These are phyloP conservation scores for Tolypocladium sp. DNA, from an alignment of 2,329 filamentous ascomycete species.

Conservation along the genomic window DNA sequence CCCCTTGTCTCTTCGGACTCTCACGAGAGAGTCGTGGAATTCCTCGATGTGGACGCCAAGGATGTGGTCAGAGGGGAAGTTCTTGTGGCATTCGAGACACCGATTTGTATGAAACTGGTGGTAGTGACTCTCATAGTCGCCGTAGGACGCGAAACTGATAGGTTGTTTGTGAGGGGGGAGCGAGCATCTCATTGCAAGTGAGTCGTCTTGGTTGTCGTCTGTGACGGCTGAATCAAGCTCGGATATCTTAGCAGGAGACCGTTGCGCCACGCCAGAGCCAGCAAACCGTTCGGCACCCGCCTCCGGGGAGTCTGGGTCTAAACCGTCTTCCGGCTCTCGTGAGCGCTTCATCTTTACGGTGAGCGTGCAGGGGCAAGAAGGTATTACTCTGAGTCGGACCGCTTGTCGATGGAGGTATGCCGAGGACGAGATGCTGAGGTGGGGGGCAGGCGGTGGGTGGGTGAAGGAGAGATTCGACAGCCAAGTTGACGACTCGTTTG, in stretches of 20 bases:
- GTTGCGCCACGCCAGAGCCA: constrained; percentile 1
- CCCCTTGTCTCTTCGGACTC: constrained; percentile 64
- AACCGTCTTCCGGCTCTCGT: constrained; percentile 46
- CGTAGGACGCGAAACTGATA: constrained; percentile 62
- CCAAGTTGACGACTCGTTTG: background rate
- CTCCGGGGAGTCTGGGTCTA: constrained; percentile 19
- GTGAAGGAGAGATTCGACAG: too few species aligned
- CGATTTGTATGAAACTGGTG: constrained; percentile 71
- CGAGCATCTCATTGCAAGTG: constrained; percentile 62
- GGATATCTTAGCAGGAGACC: constrained; percentile 42
- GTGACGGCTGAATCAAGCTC: constrained; percentile 44
- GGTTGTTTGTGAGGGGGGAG: constrained; percentile 70
- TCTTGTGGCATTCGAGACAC: constrained; percentile 75
- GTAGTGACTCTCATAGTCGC: constrained; percentile 85
- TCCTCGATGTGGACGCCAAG: constrained; percentile 82
- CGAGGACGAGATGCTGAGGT: background rate
- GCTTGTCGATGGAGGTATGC: background rate
- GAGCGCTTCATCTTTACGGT: constrained; percentile 48
- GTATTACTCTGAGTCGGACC: constrained; percentile 4
- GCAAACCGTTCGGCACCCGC: constrained; percentile 4
- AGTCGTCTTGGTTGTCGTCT: constrained; percentile 21
- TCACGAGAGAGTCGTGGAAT: constrained; percentile 74
- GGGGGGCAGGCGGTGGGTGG: background rate
- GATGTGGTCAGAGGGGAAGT: constrained; percentile 78
- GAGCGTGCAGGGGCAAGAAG: constrained; percentile 1